Evolutionary conservation across 768 basidiomycete genomes (phyloP).

Genomic region (Pleurotus salmoneostramineus): DNA sequence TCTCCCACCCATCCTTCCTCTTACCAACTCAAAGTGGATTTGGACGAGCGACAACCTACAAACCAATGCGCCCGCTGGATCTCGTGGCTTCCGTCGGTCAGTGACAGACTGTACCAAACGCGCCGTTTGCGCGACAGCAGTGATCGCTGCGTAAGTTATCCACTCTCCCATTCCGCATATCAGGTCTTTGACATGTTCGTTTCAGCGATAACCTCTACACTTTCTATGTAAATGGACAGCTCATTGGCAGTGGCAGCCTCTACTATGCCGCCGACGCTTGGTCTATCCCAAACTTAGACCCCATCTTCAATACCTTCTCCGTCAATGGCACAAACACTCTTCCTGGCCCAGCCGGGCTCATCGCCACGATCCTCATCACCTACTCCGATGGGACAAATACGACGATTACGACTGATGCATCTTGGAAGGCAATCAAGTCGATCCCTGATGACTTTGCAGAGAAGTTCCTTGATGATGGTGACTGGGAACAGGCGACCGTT

Average conservation of each 20-base stretch:
- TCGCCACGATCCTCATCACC: slow-evolving; percentile 1
- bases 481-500: background rate
- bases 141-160: background rate
- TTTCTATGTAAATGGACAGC: slow-evolving; percentile 23
- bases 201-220: slow-evolving; percentile 23
- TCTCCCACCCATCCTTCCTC: background rate
- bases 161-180: background rate
- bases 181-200: background rate
- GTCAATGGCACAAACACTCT: background rate
- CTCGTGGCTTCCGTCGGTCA: background rate
- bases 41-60: background rate
- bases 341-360: background rate
- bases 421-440: background rate
- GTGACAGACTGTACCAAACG: background rate
- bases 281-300: background rate
- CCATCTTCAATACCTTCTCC: background rate
- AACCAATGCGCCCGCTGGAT: background rate
- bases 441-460: too few relatives aligned
- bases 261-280: background rate
- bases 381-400: background rate
- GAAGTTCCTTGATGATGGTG: background rate
- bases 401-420: background rate
- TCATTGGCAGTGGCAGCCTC: background rate
- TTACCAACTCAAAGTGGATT: slow-evolving; percentile 4
- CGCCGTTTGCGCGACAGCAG: slow-evolving; percentile 3